These are phyloP conservation scores for Sporobolomyces pararoseus DNA, from an alignment of 768 basidiomycete species.

Conservation along the genomic window DNA sequence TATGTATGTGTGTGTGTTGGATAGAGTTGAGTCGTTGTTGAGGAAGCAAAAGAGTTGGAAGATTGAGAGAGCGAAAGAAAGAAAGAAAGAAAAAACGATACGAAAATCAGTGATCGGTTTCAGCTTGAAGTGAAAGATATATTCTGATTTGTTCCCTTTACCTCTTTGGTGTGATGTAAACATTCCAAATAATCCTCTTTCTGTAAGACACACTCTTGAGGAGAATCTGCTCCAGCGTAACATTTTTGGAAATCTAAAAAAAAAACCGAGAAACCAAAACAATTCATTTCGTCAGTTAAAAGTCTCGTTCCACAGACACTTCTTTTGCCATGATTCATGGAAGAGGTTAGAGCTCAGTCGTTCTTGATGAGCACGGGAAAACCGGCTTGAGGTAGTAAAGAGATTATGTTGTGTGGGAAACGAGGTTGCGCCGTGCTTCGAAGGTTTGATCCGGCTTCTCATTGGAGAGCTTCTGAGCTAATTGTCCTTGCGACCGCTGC, in stretches of 20 bases:
- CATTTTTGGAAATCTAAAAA: slow-evolving; percentile 56
- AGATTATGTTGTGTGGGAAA: too few relatives aligned
- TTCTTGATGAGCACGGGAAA: too few relatives aligned
- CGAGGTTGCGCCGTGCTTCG: too few relatives aligned
- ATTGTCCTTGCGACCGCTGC: too few relatives aligned
- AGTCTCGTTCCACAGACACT: too few relatives aligned
- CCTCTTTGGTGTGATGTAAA: slow-evolving; percentile 83
- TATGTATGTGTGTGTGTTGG: background rate
- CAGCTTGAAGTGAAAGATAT: too few relatives aligned
- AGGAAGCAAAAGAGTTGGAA: background rate
- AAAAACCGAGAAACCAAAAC: background rate
- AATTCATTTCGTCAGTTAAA: background rate
- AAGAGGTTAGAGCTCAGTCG: too few relatives aligned
- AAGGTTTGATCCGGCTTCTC: too few relatives aligned
- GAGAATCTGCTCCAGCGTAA: slow-evolving; percentile 73
- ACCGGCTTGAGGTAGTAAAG: too few relatives aligned
- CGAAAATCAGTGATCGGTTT: background rate
- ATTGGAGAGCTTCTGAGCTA: too few relatives aligned
- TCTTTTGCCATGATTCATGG: too few relatives aligned
- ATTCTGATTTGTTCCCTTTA: slow-evolving; percentile 52
- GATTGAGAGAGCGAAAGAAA: background rate
- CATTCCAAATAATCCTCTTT: slow-evolving; percentile 88
- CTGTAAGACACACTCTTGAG: slow-evolving; percentile 65
- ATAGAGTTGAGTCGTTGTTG: too few relatives aligned
- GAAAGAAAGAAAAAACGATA: background rate